Conservation (phyloP, 805 yeast genomes). For the Metschnikowia cerradonensis region DNA sequence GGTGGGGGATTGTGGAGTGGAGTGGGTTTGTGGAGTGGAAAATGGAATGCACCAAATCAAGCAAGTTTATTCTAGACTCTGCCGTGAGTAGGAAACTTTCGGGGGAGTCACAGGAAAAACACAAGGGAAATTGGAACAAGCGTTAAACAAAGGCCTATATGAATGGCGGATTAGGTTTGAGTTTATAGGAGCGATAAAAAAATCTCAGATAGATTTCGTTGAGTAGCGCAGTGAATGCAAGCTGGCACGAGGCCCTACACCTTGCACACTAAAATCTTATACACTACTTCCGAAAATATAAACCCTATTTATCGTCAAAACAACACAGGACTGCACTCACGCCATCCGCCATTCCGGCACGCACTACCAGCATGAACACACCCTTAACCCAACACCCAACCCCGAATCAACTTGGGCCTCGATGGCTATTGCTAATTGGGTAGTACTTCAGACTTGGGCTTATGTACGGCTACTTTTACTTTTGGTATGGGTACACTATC, state of each 20-base stretch:
- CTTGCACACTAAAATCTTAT: conserved; percentile 2
- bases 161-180: not conserved
- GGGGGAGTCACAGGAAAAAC: not conserved
- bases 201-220: conserved; percentile 2
- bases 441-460: not conserved
- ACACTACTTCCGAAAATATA: conserved; percentile 3
- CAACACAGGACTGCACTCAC: conserved; percentile 2
- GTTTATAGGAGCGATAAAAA: conserved; percentile 2
- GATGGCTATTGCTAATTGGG: not conserved
- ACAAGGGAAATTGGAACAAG: not conserved
- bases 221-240: conserved; percentile 6
- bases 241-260: conserved; percentile 5
- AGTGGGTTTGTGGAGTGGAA: conserved; percentile 1
- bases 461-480: no score
- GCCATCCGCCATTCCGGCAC: not conserved
- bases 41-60: not conserved
- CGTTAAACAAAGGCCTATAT: not conserved
- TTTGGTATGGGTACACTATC: not conserved
- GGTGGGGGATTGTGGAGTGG: not conserved
- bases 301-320: not conserved
- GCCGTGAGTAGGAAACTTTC: not conserved
- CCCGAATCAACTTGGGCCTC: no score
- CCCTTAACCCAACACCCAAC: not conserved
- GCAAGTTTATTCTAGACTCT: not conserved
- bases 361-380: not conserved